Conservation (phyloP, 805 yeast genomes). For the Yarrowia yakushimensis region DNA sequence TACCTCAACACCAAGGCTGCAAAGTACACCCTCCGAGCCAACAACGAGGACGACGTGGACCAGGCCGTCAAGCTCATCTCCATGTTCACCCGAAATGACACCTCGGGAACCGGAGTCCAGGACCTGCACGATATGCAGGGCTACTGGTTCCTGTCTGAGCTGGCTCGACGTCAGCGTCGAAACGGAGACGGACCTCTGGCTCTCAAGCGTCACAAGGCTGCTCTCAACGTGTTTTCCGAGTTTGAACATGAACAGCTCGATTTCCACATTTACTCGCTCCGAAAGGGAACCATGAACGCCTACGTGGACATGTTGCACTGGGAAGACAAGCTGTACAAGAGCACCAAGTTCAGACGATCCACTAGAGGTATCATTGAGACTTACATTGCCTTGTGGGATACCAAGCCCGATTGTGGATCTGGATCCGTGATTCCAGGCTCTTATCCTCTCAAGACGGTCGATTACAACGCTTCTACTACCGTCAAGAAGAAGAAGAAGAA, state of each 20-base stretch:
- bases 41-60: slow-evolving; percentile 49
- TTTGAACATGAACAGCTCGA: slow-evolving; percentile 85
- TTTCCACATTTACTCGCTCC: slow-evolving; percentile 87
- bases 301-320: slow-evolving; percentile 73
- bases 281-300: slow-evolving; percentile 86
- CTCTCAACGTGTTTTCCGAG: slow-evolving; percentile 63
- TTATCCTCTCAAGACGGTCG: slow-evolving; percentile 39
- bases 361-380: slow-evolving; percentile 59
- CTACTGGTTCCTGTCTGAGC: slow-evolving; percentile 81
- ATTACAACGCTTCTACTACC: slow-evolving; percentile 43
- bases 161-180: slow-evolving; percentile 78
- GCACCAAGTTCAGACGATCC: slow-evolving; percentile 71
- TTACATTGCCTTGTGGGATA: slow-evolving; percentile 44
- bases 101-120: slow-evolving; percentile 74
- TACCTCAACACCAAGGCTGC: slow-evolving; percentile 85
- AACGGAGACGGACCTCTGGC: slow-evolving; percentile 65
- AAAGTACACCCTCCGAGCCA: slow-evolving; percentile 74
- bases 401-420: slow-evolving; percentile 25
- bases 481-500: slow-evolving; percentile 44
- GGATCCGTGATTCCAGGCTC: slow-evolving; percentile 23
- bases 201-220: slow-evolving; percentile 68
- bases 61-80: slow-evolving; percentile 72
- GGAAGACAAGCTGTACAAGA: slow-evolving; percentile 71
- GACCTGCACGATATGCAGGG: slow-evolving; percentile 88
- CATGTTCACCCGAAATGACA: slow-evolving; percentile 80